Evolutionary conservation across 2,329 filamentous ascomycete species (phyloP).

Genomic region (Capronia coronata): DNA sequence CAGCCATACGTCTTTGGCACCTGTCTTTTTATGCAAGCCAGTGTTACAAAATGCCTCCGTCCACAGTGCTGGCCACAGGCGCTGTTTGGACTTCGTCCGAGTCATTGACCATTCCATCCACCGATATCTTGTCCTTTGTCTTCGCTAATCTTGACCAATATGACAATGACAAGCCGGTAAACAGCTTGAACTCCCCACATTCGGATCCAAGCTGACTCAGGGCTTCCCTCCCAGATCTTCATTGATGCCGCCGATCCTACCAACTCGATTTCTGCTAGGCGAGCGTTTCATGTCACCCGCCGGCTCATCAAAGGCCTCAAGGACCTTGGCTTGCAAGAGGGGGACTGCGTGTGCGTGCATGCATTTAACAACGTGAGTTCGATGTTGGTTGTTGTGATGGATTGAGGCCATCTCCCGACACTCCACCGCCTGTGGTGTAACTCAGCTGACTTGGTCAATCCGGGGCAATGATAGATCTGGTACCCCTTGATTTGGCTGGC

Average conservation of each 20-base stretch:
- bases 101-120: conserved; percentile 9
- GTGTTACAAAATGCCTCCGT: conserved; percentile 22
- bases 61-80: conserved; percentile 2
- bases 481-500: conserved; percentile 38
- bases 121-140: conserved; percentile 39
- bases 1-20: conserved; percentile 15
- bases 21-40: conserved; percentile 20
- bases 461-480: conserved; percentile 30
- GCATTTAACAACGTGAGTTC: conserved; percentile 38
- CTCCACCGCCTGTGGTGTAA: conserved; percentile 18
- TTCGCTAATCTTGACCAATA: conserved; percentile 35
- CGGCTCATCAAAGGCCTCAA: conserved; percentile 39
- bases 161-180: conserved; percentile 33
- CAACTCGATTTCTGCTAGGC: conserved; percentile 34
- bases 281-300: conserved; percentile 35
- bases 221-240: conserved; percentile 31
- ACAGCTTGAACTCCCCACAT: conserved; percentile 8
- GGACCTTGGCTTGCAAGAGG: conserved; percentile 34
- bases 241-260: conserved; percentile 39
- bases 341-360: conserved; percentile 41
- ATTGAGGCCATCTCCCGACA: conserved; percentile 2
- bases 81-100: conserved; percentile 14
- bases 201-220: conserved; percentile 1
- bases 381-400: conserved; percentile 8
- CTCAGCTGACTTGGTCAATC: conserved; percentile 13